phyloP scores from a whole-genome alignment of 345 rosid genomes.

The Durio zibethinus region DNA sequence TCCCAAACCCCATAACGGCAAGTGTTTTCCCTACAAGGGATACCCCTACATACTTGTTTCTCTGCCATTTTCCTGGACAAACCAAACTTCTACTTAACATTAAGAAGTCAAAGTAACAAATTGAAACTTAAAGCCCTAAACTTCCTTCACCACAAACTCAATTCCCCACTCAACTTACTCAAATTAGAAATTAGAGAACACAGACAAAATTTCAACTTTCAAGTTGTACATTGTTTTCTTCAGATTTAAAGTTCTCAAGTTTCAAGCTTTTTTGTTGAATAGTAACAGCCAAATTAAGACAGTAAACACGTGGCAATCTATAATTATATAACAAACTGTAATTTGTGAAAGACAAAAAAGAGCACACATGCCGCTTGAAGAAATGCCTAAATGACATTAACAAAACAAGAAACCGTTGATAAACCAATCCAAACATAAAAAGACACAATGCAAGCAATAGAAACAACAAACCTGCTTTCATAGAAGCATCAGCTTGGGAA shows the following conservation, averaged over 20 bases:
- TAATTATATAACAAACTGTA: background rate
- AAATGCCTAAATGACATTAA: slow-evolving; percentile 14
- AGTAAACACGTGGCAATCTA: background rate
- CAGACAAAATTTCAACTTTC: background rate
- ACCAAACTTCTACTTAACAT: background rate
- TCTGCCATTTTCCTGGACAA: slow-evolving; percentile 43
- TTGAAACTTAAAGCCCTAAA: background rate
- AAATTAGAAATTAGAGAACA: background rate
- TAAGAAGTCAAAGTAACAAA: background rate
- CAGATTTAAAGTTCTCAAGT: background rate
- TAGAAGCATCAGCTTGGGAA: slow-evolving; percentile 54
- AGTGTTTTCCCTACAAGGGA: slow-evolving; percentile 56
- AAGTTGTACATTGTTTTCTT: background rate
- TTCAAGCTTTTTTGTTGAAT: background rate
- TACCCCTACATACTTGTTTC: slow-evolving; percentile 46
- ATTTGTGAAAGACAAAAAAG: background rate
- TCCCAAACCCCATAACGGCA: slow-evolving; percentile 57
- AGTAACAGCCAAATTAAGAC: background rate
- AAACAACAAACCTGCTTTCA: slow-evolving; percentile 47
- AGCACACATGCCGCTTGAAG: slow-evolving; percentile 7
- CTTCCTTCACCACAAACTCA: background rate
- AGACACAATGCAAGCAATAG: background rate
- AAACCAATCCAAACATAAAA: background rate
- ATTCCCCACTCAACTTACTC: background rate
- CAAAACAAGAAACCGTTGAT: background rate